A percentile compares a stretch with the other conserved stretches of the same genome.
These are phyloP conservation scores for Helichrysum umbraculigerum DNA, from an alignment of 129 eudicot genomes.

Conservation along the genomic window DNA sequence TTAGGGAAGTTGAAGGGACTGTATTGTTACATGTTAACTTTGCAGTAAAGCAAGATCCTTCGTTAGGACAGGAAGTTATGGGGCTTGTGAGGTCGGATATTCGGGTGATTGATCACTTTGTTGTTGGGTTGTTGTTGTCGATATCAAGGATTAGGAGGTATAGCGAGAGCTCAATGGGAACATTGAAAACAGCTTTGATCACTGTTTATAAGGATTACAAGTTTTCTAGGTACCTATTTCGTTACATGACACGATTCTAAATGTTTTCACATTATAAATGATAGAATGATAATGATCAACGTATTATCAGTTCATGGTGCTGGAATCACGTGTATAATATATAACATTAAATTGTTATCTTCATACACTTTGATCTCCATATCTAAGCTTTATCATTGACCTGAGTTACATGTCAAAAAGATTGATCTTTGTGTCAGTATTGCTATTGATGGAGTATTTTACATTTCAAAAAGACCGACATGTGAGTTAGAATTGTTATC, in stretches of 20 bases:
- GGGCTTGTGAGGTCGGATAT: conserved; percentile 60
- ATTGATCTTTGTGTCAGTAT: conserved; percentile 14
- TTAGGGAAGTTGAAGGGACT: conserved; percentile 85
- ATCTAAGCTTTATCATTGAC: background rate
- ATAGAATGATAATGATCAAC: background rate
- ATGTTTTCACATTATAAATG: background rate
- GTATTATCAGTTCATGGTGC: conserved; percentile 10
- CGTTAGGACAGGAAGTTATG: conserved; percentile 70
- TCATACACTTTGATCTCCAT: background rate
- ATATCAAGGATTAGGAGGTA: conserved; percentile 69
- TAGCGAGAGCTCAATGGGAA: conserved; percentile 61
- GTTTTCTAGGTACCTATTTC: conserved; percentile 48
- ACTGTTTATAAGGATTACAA: conserved; percentile 70
- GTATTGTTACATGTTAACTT: conserved; percentile 81
- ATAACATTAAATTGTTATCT: background rate
- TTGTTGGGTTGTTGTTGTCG: conserved; percentile 62
- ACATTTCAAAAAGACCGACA: background rate
- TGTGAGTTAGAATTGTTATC: background rate
- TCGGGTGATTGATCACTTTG: conserved; percentile 57
- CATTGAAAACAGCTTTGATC: conserved; percentile 55
- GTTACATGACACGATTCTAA: background rate
- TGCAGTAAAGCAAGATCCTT: conserved; percentile 86
- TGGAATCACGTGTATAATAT: background rate
- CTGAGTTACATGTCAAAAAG: conserved; percentile 5
- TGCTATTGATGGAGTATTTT: background rate